These are phyloP conservation scores for Balansia obtecta DNA, from an alignment of 2,329 filamentous ascomycete genomes.

Conservation along the genomic window DNA sequence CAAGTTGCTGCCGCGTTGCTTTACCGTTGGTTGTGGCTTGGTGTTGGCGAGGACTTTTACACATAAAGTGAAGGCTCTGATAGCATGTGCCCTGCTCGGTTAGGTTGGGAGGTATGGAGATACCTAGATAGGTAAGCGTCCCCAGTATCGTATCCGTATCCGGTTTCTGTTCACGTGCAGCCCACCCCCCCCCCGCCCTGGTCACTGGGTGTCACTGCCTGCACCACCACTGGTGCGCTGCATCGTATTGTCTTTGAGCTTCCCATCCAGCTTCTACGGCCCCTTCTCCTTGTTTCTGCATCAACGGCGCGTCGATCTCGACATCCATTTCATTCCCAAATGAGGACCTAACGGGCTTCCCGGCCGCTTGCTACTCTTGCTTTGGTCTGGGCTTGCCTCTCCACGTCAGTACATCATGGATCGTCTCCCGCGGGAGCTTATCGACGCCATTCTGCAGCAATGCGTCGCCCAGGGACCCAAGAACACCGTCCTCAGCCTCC, in stretches of 20 bases:
- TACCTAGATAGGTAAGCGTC: too few relatives aligned
- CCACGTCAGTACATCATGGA: constrained; percentile 23
- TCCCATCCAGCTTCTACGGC: too few relatives aligned
- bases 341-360: background rate
- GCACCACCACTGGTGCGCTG: too few relatives aligned
- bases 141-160: too few relatives aligned
- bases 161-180: too few relatives aligned
- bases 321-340: background rate
- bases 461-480: constrained; percentile 29
- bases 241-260: too few relatives aligned
- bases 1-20: background rate
- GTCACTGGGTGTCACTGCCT: too few relatives aligned
- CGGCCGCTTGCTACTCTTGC: background rate
- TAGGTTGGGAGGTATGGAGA: too few relatives aligned
- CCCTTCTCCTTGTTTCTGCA: background rate
- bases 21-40: background rate
- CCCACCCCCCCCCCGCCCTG: too few relatives aligned
- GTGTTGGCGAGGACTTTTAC: background rate
- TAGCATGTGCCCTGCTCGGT: too few relatives aligned
- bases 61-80: background rate
- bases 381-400: background rate
- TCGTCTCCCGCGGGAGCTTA: constrained; percentile 33
- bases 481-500: constrained; percentile 30
- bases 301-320: background rate
- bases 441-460: constrained; percentile 32